Percentiles rank a stretch among this genome's conserved stretches.
These are phyloP conservation scores for Chlamydomonas incerta DNA, from an alignment of 139 green algal species.

Conservation along the genomic window DNA sequence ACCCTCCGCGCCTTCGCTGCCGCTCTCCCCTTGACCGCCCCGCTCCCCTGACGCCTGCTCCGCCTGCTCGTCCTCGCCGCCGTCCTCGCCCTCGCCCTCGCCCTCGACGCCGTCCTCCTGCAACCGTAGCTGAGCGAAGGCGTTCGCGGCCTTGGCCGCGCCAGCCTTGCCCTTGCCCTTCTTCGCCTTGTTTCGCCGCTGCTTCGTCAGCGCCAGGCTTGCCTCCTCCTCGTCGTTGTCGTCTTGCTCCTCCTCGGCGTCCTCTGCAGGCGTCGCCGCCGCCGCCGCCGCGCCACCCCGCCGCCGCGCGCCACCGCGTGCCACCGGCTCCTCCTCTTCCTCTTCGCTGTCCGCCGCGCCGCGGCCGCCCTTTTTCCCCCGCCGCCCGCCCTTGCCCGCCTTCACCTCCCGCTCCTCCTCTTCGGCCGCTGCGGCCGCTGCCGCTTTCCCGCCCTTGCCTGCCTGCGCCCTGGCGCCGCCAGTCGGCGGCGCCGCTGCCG, in stretches of 20 bases:
- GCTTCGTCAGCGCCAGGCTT: not conserved
- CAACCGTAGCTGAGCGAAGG: conserved; percentile 1
- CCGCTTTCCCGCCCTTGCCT: not conserved
- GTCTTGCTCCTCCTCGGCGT: not conserved
- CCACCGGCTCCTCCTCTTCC: too few species aligned
- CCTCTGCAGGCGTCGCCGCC: not conserved
- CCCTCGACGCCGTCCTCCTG: conserved; percentile 3
- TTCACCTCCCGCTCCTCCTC: not conserved
- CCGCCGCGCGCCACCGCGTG: too few species aligned
- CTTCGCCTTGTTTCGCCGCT: not conserved
- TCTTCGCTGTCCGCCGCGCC: too few species aligned
- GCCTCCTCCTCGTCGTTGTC: not conserved
- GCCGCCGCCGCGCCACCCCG: not conserved
- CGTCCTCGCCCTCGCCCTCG: not conserved
- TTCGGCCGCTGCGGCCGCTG: too few species aligned
- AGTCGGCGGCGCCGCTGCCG: not conserved
- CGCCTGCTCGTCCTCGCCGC: not conserved
- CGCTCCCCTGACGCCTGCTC: too few species aligned
- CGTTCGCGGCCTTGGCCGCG: not conserved
- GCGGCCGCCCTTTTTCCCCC: not conserved
- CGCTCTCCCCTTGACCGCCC: too few species aligned
- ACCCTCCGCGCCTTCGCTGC: too few species aligned
- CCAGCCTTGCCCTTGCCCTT: not conserved
- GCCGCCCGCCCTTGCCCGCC: not conserved
- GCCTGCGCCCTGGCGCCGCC: too few species aligned